Evolutionary conservation across 2,329 filamentous ascomycete species (phyloP).

Genomic region (Samsoniella hepiali): DNA sequence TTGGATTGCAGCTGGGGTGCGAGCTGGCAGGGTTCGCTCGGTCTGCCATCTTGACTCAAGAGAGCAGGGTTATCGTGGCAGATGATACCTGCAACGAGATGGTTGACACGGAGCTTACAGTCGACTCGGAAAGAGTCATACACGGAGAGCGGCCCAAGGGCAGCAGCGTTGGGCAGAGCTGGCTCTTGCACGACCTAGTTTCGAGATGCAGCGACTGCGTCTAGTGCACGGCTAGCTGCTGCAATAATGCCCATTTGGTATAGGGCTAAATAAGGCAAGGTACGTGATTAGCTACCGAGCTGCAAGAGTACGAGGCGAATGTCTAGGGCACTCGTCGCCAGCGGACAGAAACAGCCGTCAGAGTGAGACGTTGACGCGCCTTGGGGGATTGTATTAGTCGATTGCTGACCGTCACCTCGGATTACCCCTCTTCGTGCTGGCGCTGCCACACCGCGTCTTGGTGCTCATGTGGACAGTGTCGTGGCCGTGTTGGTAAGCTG

Average conservation of each 20-base stretch:
- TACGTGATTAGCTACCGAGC: not conserved
- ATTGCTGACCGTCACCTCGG: not conserved
- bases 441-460: conserved; percentile 12
- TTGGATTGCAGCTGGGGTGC: not conserved
- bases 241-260: not conserved
- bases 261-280: not conserved
- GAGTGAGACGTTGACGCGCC: conserved; percentile 5
- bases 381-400: not conserved
- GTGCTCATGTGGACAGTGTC: conserved; percentile 15
- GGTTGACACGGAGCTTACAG: not conserved
- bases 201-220: too few species aligned
- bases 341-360: not conserved
- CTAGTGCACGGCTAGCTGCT: not conserved
- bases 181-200: too few species aligned
- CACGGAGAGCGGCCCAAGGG: not conserved
- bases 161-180: too few species aligned
- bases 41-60: not conserved
- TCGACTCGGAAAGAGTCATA: not conserved
- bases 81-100: not conserved
- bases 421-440: not conserved
- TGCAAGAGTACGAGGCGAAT: conserved; percentile 7
- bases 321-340: conserved; percentile 1
- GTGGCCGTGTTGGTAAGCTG: conserved; percentile 10
- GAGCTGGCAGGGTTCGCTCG: not conserved
- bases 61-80: not conserved